A percentile compares a stretch with the other conserved stretches of the same genome.
Conservation (phyloP, 805 yeast genomes). For the Myxozyma mucilagina region DNA sequence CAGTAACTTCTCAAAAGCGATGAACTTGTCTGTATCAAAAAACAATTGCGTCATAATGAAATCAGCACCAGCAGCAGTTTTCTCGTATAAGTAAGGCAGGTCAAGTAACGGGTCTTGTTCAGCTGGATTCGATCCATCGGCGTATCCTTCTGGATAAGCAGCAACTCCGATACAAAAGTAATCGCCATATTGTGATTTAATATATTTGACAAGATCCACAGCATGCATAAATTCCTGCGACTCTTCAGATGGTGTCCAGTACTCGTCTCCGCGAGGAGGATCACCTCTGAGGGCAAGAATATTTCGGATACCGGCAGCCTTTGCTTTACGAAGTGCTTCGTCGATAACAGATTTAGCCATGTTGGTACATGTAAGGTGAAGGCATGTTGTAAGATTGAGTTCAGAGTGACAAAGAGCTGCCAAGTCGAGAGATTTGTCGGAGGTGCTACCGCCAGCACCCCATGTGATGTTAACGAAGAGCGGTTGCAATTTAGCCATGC, state of each 20-base stretch:
- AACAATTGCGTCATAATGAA: conserved; percentile 89
- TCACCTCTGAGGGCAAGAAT: conserved; percentile 94
- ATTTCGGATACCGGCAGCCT: conserved; percentile 76
- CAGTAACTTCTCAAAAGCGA: conserved; percentile 56
- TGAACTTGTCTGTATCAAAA: conserved; percentile 78
- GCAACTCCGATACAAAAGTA: conserved; percentile 95
- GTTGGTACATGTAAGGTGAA: conserved; percentile 96
- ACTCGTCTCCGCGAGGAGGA: conserved; percentile 78
- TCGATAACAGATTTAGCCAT: conserved; percentile 78
- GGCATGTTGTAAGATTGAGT: conserved; percentile 81
- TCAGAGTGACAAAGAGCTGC: conserved; percentile 75
- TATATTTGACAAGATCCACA: conserved; percentile 81
- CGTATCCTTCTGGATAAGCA: conserved; percentile 97
- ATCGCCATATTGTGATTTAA: conserved; percentile 67
- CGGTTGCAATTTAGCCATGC: conserved; percentile 88
- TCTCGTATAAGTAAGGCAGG: conserved; percentile 76
- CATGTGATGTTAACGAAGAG: conserved; percentile 90
- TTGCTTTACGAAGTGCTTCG: conserved; percentile 70
- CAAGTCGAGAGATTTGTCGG: conserved; percentile 79
- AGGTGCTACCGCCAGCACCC: conserved; percentile 98
- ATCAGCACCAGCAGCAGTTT: conserved; percentile 92
- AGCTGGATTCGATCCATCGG: conserved; percentile 61
- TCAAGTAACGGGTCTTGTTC: conserved; percentile 66
- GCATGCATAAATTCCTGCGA: conserved; percentile 68
- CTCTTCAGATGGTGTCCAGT: conserved; percentile 46